Evolutionary conservation across 2,329 filamentous ascomycete genomes (phyloP).

Genomic region (Colletotrichum scovillei): DNA sequence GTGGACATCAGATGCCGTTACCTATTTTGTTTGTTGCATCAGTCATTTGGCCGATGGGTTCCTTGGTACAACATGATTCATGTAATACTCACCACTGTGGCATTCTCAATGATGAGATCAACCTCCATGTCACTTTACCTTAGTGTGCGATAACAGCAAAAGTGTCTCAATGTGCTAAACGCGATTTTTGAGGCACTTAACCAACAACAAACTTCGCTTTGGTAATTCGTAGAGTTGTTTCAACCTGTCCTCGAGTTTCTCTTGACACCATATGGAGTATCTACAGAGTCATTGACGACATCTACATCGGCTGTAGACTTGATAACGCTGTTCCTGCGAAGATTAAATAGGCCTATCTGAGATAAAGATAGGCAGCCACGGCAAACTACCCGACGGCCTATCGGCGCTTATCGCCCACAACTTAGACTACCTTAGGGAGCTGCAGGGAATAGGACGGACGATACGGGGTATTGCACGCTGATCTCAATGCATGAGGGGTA

Average conservation of each 20-base stretch:
- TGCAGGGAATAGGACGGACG: not conserved
- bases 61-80: not conserved
- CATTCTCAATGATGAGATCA: constrained; percentile 24
- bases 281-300: not conserved
- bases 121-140: constrained; percentile 7
- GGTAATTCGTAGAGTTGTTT: not conserved
- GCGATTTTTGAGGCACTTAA: no score
- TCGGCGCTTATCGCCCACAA: constrained; percentile 18
- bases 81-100: constrained; percentile 22
- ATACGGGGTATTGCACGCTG: not conserved
- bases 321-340: not conserved
- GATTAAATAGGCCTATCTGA: constrained; percentile 13
- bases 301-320: not conserved
- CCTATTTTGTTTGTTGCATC: not conserved
- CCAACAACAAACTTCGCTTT: not conserved
- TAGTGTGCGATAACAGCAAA: not conserved
- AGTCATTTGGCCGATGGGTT: not conserved
- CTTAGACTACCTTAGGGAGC: no score
- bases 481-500: not conserved
- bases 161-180: no score
- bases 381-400: constrained; percentile 1
- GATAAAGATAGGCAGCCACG: constrained; percentile 21
- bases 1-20: constrained; percentile 25
- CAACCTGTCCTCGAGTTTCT: not conserved
- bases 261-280: not conserved